Base-by-base conservation (phyloP, 345 rosid species). In the Eucalyptus cladocalyx region DNA sequence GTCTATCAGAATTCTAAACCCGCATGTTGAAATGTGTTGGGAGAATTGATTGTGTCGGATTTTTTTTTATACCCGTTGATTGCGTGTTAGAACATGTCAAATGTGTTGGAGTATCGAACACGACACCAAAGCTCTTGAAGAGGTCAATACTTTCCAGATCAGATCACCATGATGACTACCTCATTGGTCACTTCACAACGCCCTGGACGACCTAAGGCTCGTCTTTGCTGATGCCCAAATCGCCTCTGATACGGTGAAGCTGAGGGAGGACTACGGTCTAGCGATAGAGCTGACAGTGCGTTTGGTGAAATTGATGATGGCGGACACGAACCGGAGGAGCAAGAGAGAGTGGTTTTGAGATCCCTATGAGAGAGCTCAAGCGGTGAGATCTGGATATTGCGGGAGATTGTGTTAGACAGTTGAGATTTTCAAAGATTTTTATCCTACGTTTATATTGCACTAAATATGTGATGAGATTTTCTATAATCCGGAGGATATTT, bases 81-180 rank as follows among this genome's bases (percentile, higher is more conserved):
- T 1, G 24, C 2, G 4, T 53, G 26, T 53, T 53, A 21, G 3
- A 53, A 53, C 58, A 53, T 21, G 10, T 53, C 26, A 53, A 2
- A 53, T 53, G 24, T 53, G 1, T 53, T 53, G 11, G 11, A 53
- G 11, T 53, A 5, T 53, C 1, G 0, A 0, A 53, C 0, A 21
- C 1, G 26, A 19, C 1, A 53, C 4, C 11, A 53, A 53, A 0
- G 5, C 58, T 53, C 11, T 53, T 53, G 1, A 8, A 53, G 5
- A 53, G 26, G 11, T 53, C 5, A 2, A 53, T 53, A 53, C 5
- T 53, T 53, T 2, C 26, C 1, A 8, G 10, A 19, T 13, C 6
- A 24, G 0, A 56, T 56, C 2, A 5, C 30, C 14, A 5, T 56
- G 62, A 3, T 26, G 30, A 13, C 62, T 56, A 56, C 14, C 30